A percentile compares a stretch with the other conserved stretches of the same genome.
Conservation (phyloP, 768 basidiomycete genomes). For the Boletus tylopilopsis region DNA sequence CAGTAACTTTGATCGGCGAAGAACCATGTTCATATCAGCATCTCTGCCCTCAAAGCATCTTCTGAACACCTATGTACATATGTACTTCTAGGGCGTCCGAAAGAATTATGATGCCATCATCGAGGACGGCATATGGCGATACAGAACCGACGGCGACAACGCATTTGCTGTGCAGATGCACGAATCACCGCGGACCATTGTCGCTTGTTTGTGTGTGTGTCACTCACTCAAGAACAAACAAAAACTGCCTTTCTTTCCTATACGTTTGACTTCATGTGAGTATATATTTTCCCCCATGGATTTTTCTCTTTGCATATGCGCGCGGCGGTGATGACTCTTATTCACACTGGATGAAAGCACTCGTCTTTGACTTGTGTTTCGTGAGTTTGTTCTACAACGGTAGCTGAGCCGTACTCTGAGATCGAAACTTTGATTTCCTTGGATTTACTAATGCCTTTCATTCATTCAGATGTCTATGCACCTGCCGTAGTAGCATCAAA, state of each 20-base stretch:
- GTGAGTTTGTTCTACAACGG: slow-evolving; percentile 77
- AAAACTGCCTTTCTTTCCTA: not conserved
- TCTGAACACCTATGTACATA: not conserved
- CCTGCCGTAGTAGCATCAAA: not conserved
- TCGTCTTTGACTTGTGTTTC: slow-evolving; percentile 38
- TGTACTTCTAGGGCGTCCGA: not conserved
- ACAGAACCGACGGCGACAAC: too few species aligned
- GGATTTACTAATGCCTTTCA: slow-evolving; percentile 5
- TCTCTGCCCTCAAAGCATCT: not conserved
- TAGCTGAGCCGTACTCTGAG: slow-evolving; percentile 56
- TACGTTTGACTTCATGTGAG: slow-evolving; percentile 13
- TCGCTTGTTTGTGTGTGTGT: too few species aligned
- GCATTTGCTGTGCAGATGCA: too few species aligned
- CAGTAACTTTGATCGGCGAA: too few species aligned
- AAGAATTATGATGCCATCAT: not conserved
- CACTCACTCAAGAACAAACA: slow-evolving; percentile 18
- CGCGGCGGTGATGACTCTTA: slow-evolving; percentile 51
- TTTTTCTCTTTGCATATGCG: slow-evolving; percentile 8
- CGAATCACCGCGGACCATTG: too few species aligned
- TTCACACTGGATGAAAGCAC: slow-evolving; percentile 76
- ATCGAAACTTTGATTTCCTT: not conserved
- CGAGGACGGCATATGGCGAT: not conserved
- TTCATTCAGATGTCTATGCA: not conserved
- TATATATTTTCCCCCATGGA: not conserved
- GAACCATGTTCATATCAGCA: too few species aligned